A percentile compares a stretch with the other conserved stretches of the same genome.
These are phyloP conservation scores for Urochloa ruziziensis DNA, from an alignment of 176 grass and related monocot genomes.

Conservation along the genomic window DNA sequence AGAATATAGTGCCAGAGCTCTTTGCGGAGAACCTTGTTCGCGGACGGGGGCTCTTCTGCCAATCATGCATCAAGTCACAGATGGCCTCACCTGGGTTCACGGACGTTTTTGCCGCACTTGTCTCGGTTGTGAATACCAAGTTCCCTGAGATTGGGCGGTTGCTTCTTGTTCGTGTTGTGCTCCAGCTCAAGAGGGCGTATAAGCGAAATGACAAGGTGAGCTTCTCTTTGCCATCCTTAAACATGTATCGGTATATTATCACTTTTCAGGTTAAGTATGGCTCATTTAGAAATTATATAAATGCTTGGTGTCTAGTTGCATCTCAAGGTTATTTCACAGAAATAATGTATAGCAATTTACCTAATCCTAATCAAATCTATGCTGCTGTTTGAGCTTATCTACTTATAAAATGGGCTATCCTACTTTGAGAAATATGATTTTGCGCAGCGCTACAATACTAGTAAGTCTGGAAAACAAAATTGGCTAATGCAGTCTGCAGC, in stretches of 20 bases:
- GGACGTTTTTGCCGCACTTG: slow-evolving; percentile 80
- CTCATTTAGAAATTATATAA: background rate
- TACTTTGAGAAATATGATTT: background rate
- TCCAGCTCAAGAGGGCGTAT: slow-evolving; percentile 94
- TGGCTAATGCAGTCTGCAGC: background rate
- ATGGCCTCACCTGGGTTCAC: slow-evolving; percentile 97
- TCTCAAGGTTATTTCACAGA: background rate
- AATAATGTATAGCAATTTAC: background rate
- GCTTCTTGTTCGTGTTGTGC: slow-evolving; percentile 70
- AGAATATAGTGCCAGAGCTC: slow-evolving; percentile 90
- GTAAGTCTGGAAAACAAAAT: background rate
- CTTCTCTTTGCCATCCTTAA: background rate
- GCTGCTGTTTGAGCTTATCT: background rate
- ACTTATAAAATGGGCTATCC: background rate
- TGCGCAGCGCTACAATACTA: too few species aligned
- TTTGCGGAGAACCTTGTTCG: slow-evolving; percentile 84
- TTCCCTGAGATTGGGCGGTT: slow-evolving; percentile 76
- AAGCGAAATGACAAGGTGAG: slow-evolving; percentile 91
- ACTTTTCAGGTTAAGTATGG: background rate
- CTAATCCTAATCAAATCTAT: background rate
- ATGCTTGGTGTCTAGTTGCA: background rate
- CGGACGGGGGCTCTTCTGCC: slow-evolving; percentile 84
- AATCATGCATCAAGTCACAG: slow-evolving; percentile 90
- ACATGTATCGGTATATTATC: background rate
- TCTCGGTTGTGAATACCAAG: slow-evolving; percentile 84